Base-by-base conservation (phyloP, 78 protist species). In the Reticulomyxa filosa region DNA sequence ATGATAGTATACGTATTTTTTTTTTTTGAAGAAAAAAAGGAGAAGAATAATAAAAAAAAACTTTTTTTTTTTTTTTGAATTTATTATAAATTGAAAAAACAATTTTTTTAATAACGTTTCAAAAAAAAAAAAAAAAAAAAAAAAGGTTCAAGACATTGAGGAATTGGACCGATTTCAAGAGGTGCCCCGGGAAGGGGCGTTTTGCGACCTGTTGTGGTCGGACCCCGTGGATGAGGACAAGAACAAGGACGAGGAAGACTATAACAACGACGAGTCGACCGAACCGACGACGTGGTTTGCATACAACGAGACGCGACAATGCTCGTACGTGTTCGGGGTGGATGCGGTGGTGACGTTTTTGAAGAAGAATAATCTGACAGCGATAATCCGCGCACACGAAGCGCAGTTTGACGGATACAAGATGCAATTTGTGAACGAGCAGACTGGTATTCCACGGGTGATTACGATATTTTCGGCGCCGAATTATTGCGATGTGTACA, bases 401-500 rank as follows among this genome's bases (percentile, higher is more conserved):
- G 96, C 92, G 0, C 90, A 89, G 65, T 78, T 69, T 22, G 72
- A 77, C 20, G 85, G 89, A 33, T 72, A 2, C 39, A 68, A 69
- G 81, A 75, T 87, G 87, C 82, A 88, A 67, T 38, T 51, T 38
- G 77, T 75, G 71, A 11, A 57, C 37, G 50, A 20, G 8, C 56
- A 29, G 20, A 89, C 82, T 27, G 85, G 83, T 23, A 91, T 95
- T 71, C 99, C 99, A 36, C 65, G 95, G 11, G 90, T 93, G 36
- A 95, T 95, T 48, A 91, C 97, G 10, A 37, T 95, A 36, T 95
- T 95, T 62, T 87, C 95, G 11, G 96, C 97, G 1, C 99, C 99
- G 29, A 92, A 95, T 75, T 95, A 95, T 70, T 78, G 88, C 50
- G 99, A 92, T 62, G 73, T 81, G 11, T 95, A 90, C 69, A 72